Evolutionary conservation across 805 yeast species (phyloP).

Genomic region (Barnettozyma californica): DNA sequence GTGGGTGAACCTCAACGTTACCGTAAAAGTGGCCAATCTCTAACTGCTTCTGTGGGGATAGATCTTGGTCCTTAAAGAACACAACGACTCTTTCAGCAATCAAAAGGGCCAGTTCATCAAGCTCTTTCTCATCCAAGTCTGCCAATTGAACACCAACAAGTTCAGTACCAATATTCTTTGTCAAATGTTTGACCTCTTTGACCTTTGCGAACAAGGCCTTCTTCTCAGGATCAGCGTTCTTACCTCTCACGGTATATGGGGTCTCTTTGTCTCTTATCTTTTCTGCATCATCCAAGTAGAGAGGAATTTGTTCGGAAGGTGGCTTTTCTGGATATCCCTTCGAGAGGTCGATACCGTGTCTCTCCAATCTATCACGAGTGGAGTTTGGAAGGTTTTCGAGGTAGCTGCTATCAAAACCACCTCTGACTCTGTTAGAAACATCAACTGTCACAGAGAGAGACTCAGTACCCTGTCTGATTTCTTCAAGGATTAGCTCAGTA

Average conservation of each 20-base stretch:
- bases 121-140: conserved; percentile 37
- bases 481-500: neutral
- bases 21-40: conserved; percentile 40
- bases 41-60: conserved; percentile 38
- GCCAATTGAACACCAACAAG: conserved; percentile 40
- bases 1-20: conserved; percentile 32
- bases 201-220: conserved; percentile 36
- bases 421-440: neutral
- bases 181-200: conserved; percentile 35
- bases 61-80: conserved; percentile 42
- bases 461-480: neutral
- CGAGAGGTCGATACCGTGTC: conserved; percentile 30
- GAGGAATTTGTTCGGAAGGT: conserved; percentile 33
- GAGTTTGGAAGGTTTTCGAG: neutral
- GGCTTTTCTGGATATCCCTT: conserved; percentile 33
- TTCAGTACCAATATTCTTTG: conserved; percentile 45
- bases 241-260: conserved; percentile 29
- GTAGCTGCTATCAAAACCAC: neutral
- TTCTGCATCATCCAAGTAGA: conserved; percentile 36
- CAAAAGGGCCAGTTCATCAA: conserved; percentile 41
- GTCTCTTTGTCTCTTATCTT: conserved; percentile 32
- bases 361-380: neutral
- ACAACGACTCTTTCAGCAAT: conserved; percentile 45
- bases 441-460: neutral
- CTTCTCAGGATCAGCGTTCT: conserved; percentile 37